These are phyloP conservation scores for Lindgomyces ingoldianus DNA, from an alignment of 495 filamentous ascomycete genomes.

Conservation along the genomic window DNA sequence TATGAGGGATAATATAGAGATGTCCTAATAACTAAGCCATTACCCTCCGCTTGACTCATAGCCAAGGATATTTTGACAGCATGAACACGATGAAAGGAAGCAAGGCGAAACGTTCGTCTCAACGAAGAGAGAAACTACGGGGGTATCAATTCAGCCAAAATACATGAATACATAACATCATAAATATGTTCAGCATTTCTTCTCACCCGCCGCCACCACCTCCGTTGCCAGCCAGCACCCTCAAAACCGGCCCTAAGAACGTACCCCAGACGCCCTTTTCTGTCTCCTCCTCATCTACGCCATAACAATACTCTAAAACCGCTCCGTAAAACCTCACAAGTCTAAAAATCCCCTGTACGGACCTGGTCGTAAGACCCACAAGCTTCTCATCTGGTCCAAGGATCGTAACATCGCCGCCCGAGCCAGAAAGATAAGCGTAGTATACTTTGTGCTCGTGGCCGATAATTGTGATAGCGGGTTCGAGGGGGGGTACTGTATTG, in stretches of 20 bases:
- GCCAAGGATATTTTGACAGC: too few species aligned
- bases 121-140: too few species aligned
- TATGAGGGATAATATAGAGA: too few species aligned
- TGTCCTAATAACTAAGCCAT: too few species aligned
- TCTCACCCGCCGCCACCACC: too few species aligned
- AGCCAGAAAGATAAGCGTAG: conserved; percentile 23
- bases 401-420: conserved; percentile 10
- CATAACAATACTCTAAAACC: conserved; percentile 18
- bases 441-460: conserved; percentile 29
- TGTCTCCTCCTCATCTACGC: not conserved
- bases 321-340: conserved; percentile 18
- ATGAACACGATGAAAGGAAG: too few species aligned
- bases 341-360: conserved; percentile 21
- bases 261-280: too few species aligned
- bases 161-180: too few species aligned
- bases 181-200: too few species aligned
- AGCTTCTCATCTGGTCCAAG: conserved; percentile 24
- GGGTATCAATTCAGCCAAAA: too few species aligned
- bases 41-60: too few species aligned
- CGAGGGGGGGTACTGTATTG: conserved; percentile 19
- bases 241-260: conserved; percentile 4
- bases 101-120: too few species aligned
- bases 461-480: conserved; percentile 26
- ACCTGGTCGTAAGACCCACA: conserved; percentile 10
- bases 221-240: not conserved